Percentiles rank a stretch among this genome's conserved stretches.
phyloP scores from a whole-genome alignment of 768 basidiomycete species.

The Tulasnella sp. region DNA sequence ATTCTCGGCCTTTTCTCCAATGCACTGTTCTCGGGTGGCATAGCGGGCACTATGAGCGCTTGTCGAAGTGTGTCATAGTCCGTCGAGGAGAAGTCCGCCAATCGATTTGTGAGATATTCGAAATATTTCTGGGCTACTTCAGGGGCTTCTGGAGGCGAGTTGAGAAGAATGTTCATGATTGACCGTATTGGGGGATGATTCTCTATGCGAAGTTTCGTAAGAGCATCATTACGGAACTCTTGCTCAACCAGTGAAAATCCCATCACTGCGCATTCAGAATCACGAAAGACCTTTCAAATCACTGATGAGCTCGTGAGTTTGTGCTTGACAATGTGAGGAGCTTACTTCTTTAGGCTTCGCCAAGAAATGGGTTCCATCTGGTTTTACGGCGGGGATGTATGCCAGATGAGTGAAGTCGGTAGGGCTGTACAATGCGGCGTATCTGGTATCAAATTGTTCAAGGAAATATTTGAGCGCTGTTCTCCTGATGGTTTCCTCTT shows the following conservation, averaged over 20 bases:
- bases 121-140: conserved; percentile 53
- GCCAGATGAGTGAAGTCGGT: conserved; percentile 41
- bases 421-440: conserved; percentile 43
- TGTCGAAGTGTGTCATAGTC: conserved; percentile 47
- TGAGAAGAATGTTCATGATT: conserved; percentile 46
- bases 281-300: conserved; percentile 48
- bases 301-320: not conserved
- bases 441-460: conserved; percentile 52
- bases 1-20: not conserved
- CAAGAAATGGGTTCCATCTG: conserved; percentile 36
- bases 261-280: conserved; percentile 52
- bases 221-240: conserved; percentile 37
- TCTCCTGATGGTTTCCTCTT: conserved; percentile 37
- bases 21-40: not conserved
- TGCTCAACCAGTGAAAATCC: conserved; percentile 62
- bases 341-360: conserved; percentile 54
- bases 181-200: conserved; percentile 53
- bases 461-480: conserved; percentile 71
- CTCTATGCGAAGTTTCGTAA: conserved; percentile 51
- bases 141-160: conserved; percentile 43
- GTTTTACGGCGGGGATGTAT: conserved; percentile 65
- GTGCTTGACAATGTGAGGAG: not conserved
- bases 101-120: conserved; percentile 46
- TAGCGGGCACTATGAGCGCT: conserved; percentile 53
- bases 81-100: conserved; percentile 44